Evolutionary conservation across 768 basidiomycete genomes (phyloP).

Genomic region (Leucogyrophana mollusca): DNA sequence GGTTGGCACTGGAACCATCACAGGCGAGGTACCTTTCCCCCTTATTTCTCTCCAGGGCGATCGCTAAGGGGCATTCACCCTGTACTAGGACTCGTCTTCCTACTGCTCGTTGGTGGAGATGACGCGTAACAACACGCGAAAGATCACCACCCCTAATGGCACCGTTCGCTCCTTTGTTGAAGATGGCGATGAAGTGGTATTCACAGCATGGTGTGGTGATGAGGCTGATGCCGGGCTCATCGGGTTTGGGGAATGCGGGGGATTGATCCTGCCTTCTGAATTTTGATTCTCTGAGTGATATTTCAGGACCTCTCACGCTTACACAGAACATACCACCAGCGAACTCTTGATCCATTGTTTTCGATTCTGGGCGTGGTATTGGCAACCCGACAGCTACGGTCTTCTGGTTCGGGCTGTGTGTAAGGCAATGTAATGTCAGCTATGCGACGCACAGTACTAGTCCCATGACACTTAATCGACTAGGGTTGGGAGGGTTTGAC

Average conservation of each 20-base stretch:
- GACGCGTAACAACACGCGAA: not conserved
- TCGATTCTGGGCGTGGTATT: too few relatives aligned
- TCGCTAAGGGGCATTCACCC: not conserved
- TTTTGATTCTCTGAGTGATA: too few relatives aligned
- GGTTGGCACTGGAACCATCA: conserved; percentile 3
- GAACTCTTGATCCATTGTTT: too few relatives aligned
- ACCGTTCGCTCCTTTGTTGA: not conserved
- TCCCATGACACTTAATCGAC: too few relatives aligned
- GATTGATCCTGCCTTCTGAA: conserved; percentile 1
- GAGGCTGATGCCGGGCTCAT: not conserved
- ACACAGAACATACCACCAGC: too few relatives aligned
- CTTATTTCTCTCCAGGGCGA: not conserved
- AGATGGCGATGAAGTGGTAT: not conserved
- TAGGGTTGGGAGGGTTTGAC: too few relatives aligned
- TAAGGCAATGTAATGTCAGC: too few relatives aligned
- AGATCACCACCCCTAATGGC: not conserved
- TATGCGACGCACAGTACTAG: too few relatives aligned
- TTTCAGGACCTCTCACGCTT: too few relatives aligned
- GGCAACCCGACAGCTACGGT: too few relatives aligned
- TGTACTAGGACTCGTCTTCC: not conserved
- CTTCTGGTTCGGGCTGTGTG: too few relatives aligned
- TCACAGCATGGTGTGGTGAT: conserved; percentile 1
- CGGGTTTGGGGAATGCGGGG: conserved; percentile 6
- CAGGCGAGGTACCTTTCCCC: conserved; percentile 2
- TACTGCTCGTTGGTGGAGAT: conserved; percentile 3